Evolutionary conservation across 2,329 filamentous ascomycete genomes (phyloP), one percentile per base, ranked within the genome.

Genomic region (Trichophyton equinum): DNA sequence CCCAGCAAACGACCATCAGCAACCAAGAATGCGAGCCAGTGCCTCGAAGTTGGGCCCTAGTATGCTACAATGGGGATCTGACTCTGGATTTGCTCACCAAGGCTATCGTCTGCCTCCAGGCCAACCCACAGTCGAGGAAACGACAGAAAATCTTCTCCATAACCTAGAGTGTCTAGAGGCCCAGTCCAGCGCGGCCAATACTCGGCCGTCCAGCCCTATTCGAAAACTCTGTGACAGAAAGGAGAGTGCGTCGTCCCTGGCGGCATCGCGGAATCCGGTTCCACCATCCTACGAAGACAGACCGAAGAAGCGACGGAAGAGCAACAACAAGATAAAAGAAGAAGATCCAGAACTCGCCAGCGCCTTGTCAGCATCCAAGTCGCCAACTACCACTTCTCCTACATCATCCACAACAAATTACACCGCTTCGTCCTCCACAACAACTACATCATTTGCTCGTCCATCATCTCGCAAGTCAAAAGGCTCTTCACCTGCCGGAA

Each of bases 51-150:
- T 47, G 36, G 40, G 40, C 77, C 67, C 67, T 20, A 68, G 70
- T 9, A 68, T 71, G 59, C 76, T 87, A 51, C 81, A 82, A 63
- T 89, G 84, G 81, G 86, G 86, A 8, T 86, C 86, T 0, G 86
- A 89, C 70, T 71, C 79, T n/a, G 82, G 77, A 61, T 89, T 89
- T 69, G 79, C 75, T 63, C 70, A 78, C 4, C 81, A 82, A 66
- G 79, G 78, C n/a, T 89, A 85, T 66, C 74, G 82, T 5, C 81
- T 84, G 0, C 76, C 77, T 8, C 77, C 79, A 5, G 74, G 79
- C 62, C 79, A 82, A 65, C 83, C 85, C 42, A 82, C 82, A 2
- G 76, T 77, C 36, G 83, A 85, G 62, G 78, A 80, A 11, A 72
- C 85, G 36, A 79, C 82, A 42, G 77, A 80, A 62, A 76, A 79